Conservation (phyloP, 2,329 filamentous ascomycete genomes). For the Remersonia thermophila region DNA sequence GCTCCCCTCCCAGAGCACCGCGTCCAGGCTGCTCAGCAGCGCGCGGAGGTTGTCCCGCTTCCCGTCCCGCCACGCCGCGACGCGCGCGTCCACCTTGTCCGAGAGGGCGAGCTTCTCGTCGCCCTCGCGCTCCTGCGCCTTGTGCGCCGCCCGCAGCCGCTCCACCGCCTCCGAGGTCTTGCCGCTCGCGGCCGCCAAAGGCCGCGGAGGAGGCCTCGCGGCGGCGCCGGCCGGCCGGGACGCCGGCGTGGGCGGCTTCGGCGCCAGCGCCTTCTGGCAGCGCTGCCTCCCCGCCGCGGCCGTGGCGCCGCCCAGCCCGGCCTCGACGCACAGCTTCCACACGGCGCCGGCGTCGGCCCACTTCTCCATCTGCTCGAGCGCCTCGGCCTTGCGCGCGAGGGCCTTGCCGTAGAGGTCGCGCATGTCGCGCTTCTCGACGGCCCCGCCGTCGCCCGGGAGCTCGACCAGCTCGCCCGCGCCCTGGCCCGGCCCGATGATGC, state of each 20-base stretch:
- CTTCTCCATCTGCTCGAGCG: slow-evolving; percentile 86
- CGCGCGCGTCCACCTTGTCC: slow-evolving; percentile 70
- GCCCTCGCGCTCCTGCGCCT: slow-evolving; percentile 73
- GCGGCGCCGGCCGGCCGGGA: slow-evolving; percentile 34
- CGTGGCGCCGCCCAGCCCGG: slow-evolving; percentile 71
- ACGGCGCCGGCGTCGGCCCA: slow-evolving; percentile 72
- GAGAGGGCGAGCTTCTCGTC: slow-evolving; percentile 85
- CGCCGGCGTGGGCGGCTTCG: slow-evolving; percentile 40
- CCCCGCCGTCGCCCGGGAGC: slow-evolving; percentile 39
- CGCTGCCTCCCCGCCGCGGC: slow-evolving; percentile 77
- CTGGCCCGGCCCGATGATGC: slow-evolving; percentile 64
- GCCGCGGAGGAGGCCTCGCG: slow-evolving; percentile 21
- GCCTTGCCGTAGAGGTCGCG: slow-evolving; percentile 89
- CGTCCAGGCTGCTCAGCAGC: slow-evolving; percentile 73
- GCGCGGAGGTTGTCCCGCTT: slow-evolving; percentile 89
- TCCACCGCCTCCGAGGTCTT: slow-evolving; percentile 66
- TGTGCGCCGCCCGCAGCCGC: slow-evolving; percentile 70
- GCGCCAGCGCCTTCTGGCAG: slow-evolving; percentile 75
- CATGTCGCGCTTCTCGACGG: slow-evolving; percentile 65
- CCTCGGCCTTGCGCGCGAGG: slow-evolving; percentile 87
- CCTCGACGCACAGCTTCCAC: slow-evolving; percentile 76
- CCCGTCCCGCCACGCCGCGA: slow-evolving; percentile 74
- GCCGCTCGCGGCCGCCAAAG: slow-evolving; percentile 30
- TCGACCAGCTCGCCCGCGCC: slow-evolving; percentile 73
- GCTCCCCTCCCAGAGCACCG: slow-evolving; percentile 79